These are phyloP conservation scores for Nepenthes alata DNA, from an alignment of 179 eudicot genomes.

Conservation along the genomic window DNA sequence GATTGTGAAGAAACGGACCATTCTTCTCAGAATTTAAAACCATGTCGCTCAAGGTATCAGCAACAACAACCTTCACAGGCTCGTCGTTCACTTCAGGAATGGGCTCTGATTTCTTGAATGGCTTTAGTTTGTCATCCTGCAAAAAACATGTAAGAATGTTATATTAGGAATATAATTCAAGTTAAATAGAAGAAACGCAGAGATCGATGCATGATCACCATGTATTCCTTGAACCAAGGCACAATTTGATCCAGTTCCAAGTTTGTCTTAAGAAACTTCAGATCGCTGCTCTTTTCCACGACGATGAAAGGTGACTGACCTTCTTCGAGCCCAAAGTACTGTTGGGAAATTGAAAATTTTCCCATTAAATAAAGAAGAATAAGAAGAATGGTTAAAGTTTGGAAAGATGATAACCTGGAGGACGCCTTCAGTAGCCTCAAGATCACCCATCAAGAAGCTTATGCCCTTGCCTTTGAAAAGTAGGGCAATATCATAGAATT, in stretches of 20 bases:
- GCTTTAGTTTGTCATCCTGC: constrained; percentile 54
- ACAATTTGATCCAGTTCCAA: constrained; percentile 44
- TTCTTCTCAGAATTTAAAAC: constrained; percentile 63
- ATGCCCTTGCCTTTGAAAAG: constrained; percentile 56
- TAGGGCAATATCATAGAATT: constrained; percentile 53
- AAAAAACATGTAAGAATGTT: neutral
- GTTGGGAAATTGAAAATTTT: neutral
- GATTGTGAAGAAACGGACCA: constrained; percentile 23
- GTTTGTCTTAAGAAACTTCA: constrained; percentile 52
- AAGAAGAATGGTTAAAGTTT: neutral
- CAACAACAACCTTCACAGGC: constrained; percentile 80
- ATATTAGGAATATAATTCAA: no score
- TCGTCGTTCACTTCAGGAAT: constrained; percentile 65
- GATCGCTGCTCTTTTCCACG: constrained; percentile 40
- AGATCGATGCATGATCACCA: constrained; percentile 20
- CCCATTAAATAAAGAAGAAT: no score
- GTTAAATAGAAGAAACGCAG: no score
- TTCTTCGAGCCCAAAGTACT: constrained; percentile 49
- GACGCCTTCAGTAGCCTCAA: constrained; percentile 55
- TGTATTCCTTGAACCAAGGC: constrained; percentile 55
- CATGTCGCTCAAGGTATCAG: constrained; percentile 47
- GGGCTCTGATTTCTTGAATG: constrained; percentile 49
- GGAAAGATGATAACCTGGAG: constrained; percentile 32
- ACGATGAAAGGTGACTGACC: constrained; percentile 44
- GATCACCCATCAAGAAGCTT: constrained; percentile 57